Evolutionary conservation across 495 filamentous ascomycete species (phyloP).

Genomic region (Neurospora sp.): DNA sequence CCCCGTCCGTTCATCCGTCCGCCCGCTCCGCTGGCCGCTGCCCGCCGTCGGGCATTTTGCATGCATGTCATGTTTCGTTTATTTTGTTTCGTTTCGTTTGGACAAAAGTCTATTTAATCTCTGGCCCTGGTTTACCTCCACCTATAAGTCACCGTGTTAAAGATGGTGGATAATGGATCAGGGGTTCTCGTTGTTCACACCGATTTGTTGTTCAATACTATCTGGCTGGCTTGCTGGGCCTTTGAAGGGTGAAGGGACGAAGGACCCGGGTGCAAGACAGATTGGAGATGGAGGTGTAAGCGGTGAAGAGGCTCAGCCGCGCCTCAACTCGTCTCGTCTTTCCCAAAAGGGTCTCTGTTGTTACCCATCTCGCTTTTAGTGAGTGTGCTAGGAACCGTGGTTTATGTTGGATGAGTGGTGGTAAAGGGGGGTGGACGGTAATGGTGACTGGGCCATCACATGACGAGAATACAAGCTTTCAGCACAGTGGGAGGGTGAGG

Average conservation of each 20-base stretch:
- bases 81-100: not conserved
- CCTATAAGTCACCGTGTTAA: not conserved
- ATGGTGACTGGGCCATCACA: not conserved
- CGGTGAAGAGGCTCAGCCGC: not conserved
- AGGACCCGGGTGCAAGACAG: not conserved
- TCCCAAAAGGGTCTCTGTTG: not conserved
- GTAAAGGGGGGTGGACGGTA: not conserved
- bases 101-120: too few relatives aligned
- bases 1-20: not conserved
- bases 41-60: not conserved
- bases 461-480: not conserved
- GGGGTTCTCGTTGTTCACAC: not conserved
- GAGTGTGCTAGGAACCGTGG: not conserved
- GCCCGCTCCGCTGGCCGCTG: not conserved
- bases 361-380: not conserved
- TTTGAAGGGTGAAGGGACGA: not conserved
- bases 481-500: not conserved
- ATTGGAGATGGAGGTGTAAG: not conserved
- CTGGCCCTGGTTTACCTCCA: not conserved
- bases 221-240: not conserved
- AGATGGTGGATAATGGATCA: not conserved
- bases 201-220: not conserved
- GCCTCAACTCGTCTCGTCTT: too few relatives aligned
- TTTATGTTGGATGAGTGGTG: not conserved
- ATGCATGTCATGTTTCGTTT: not conserved